phyloP scores from a whole-genome alignment of 176 grass and related monocot genomes.

The Zizania latifolia region DNA sequence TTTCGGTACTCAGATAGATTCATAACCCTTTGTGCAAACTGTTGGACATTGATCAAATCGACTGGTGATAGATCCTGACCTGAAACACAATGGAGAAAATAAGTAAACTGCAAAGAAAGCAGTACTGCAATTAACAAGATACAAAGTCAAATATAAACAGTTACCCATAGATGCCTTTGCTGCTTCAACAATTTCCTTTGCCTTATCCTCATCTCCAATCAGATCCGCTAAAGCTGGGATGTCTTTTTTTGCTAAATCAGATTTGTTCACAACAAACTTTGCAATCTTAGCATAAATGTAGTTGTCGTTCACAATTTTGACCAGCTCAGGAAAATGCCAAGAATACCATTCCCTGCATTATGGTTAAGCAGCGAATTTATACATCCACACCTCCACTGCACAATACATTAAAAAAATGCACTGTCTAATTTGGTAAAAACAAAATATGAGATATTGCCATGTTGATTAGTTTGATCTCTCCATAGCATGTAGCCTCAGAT shows the following conservation, averaged over 20 bases:
- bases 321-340: conserved; percentile 83
- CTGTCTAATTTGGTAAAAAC: neutral
- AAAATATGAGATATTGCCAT: neutral
- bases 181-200: conserved; percentile 87
- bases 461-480: neutral
- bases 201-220: conserved; percentile 77
- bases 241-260: conserved; percentile 56
- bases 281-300: conserved; percentile 76
- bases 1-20: conserved; percentile 85
- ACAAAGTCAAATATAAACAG: neutral
- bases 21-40: conserved; percentile 88
- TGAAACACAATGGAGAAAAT: conserved; percentile 13
- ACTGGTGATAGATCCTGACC: conserved; percentile 82
- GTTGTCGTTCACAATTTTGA: conserved; percentile 78
- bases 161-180: conserved; percentile 89
- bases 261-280: conserved; percentile 67
- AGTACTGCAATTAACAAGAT: neutral
- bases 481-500: neutral
- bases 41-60: conserved; percentile 88
- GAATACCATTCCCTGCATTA: conserved; percentile 76
- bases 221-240: conserved; percentile 64
- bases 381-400: neutral
- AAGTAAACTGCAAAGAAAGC: neutral
- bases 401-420: neutral
- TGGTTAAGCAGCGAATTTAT: neutral